These are phyloP conservation scores for Aspergillus sclerotialis DNA, from an alignment of 2,329 filamentous ascomycete species.

Conservation along the genomic window DNA sequence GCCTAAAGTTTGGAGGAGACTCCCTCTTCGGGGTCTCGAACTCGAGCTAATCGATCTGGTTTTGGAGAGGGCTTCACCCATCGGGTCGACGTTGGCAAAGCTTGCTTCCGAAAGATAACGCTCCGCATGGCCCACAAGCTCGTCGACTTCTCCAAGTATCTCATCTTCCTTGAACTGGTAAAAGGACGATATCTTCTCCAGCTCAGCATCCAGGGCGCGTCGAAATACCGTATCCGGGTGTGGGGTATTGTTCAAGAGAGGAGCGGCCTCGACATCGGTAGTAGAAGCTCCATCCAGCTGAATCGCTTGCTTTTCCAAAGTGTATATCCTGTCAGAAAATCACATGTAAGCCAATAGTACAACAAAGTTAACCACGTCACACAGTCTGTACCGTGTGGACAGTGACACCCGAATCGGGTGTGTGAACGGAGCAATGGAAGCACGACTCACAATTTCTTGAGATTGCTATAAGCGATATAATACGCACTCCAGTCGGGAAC, in stretches of 20 bases:
- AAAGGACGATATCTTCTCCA: constrained; percentile 91
- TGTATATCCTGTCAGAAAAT: constrained; percentile 66
- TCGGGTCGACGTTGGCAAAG: constrained; percentile 36
- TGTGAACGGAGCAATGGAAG: neutral
- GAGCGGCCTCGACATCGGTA: constrained; percentile 74
- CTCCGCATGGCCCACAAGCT: constrained; percentile 67
- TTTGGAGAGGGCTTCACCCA: constrained; percentile 36
- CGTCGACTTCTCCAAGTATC: constrained; percentile 71
- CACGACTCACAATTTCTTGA: constrained; percentile 83
- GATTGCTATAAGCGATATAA: constrained; percentile 96
- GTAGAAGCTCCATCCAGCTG: constrained; percentile 45
- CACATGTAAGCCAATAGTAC: constrained; percentile 6
- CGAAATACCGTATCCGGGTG: constrained; percentile 78
- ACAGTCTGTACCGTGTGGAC: no score
- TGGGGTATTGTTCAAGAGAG: constrained; percentile 60
- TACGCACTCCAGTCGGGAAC: constrained; percentile 99
- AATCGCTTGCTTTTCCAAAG: constrained; percentile 78
- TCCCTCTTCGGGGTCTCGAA: constrained; percentile 39
- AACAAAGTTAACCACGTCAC: neutral
- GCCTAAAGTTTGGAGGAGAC: constrained; percentile 47
- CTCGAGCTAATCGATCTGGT: constrained; percentile 33
- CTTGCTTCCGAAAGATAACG: constrained; percentile 55
- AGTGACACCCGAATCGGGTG: no score
- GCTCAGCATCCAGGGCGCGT: constrained; percentile 73
- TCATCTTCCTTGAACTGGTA: constrained; percentile 85